A percentile compares a stretch with the other conserved stretches of the same genome.
Evolutionary conservation across 2,329 filamentous ascomycete species (phyloP).

Genomic region (Immersiporthe knoxdaviesiana): DNA sequence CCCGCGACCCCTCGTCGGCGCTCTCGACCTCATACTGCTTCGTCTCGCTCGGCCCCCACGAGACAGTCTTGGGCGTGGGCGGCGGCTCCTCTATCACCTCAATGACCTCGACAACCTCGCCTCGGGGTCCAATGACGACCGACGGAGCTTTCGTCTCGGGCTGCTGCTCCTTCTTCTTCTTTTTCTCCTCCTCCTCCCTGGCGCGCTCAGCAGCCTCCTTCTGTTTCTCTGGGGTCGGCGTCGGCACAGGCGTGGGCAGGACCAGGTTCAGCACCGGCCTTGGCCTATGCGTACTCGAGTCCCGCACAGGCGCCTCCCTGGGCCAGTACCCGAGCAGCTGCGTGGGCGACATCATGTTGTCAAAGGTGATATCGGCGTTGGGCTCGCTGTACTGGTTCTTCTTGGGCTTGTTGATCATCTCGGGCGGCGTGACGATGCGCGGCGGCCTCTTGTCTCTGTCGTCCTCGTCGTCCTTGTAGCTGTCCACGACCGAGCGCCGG

Average conservation of each 20-base stretch:
- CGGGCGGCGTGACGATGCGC: constrained; percentile 59
- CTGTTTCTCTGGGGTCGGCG: constrained; percentile 52
- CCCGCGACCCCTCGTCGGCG: constrained; percentile 48
- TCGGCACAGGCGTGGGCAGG: constrained; percentile 59
- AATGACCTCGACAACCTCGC: constrained; percentile 49
- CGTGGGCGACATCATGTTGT: constrained; percentile 59
- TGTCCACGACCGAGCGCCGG: constrained; percentile 58
- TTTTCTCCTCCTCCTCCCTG: constrained; percentile 19
- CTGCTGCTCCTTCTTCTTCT: constrained; percentile 19
- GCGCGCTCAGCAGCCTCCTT: constrained; percentile 31
- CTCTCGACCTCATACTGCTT: constrained; percentile 66
- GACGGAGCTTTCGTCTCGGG: constrained; percentile 32
- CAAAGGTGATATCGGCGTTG: constrained; percentile 66
- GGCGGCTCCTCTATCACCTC: constrained; percentile 47
- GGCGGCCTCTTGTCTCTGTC: constrained; percentile 37
- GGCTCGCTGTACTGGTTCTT: constrained; percentile 59
- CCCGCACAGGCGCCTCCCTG: constrained; percentile 41
- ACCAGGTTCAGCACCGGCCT: constrained; percentile 65
- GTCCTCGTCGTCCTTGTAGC: constrained; percentile 49
- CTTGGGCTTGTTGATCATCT: constrained; percentile 48
- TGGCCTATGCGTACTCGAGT: constrained; percentile 58
- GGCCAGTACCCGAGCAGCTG: constrained; percentile 47
- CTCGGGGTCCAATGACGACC: constrained; percentile 44
- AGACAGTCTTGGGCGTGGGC: constrained; percentile 56
- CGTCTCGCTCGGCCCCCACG: constrained; percentile 67